Evolutionary conservation across 2,329 filamentous ascomycete species (phyloP), one percentile per base, ranked within the genome.

Genomic region (Microsporum ferrugineum): DNA sequence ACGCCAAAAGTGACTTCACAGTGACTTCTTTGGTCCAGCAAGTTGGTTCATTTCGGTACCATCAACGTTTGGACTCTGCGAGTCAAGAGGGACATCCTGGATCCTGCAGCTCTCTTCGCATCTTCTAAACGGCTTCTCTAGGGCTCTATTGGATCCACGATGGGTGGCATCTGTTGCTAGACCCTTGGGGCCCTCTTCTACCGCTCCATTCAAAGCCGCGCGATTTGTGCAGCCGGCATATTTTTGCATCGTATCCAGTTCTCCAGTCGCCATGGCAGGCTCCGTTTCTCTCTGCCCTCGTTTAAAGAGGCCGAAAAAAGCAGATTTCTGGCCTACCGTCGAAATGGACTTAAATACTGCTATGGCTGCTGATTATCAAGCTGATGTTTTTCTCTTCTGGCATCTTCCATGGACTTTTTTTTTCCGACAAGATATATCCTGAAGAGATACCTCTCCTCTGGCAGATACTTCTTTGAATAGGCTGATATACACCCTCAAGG

Each of bases 221-320:
- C 57, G 43, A 63, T 65, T 65, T 65, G 63, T 65, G 63, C 63
- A 53, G 33, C 49, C 49, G 49, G 49, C 49, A 34, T 33, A 53
- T 29, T 55, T 51, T 41, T 43, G 39, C 39, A 23, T 43, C 33
- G 49, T 56, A 45, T 59, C 39, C 57, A 47, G 34, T 39, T 33
- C 33, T 27, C 55, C 8, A 23, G 17, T 23, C 17, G 17, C 17
- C 39, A 43, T 43, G 39, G 39, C 39, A 23, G n/a, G n/a, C 39
- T 43, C 39, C 39, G 39, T 43, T n/a, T n/a, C 14, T 17, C 39
- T 43, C 39, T 4, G n/a, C 4, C 17, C 39, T 43, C 39, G 39
- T 43, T 17, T 43, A 43, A 23, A 23, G 17, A 31, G 49, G 49
- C 10, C 39, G 47, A 23, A 29, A 5, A 33, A 14, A n/a, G 23